Base-by-base conservation (phyloP, 306 rosid genomes). In the Cicer bijugum region DNA sequence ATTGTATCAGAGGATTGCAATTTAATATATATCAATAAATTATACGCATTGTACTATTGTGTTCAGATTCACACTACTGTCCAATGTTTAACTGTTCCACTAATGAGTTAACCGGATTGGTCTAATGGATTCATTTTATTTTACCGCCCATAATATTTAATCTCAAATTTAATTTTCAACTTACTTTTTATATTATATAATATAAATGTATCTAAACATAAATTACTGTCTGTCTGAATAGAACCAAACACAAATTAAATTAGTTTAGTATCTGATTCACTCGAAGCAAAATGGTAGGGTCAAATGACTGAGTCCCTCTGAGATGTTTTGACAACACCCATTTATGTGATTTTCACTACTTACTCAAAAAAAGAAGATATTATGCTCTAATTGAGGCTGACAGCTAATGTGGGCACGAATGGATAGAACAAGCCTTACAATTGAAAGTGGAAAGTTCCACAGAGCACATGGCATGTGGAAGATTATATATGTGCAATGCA, bases 21-120 rank as follows among this genome's bases (percentile, higher is more conserved):
- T 82, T 78, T 83, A 69, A 70, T 67, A 69, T 67, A 69, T 72
- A 83, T 89, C 67, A 86, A 87, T 87, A 91, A 88, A 78, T 81
- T 75, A 77, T 83, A 79, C 55, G 67, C 84, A 74, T 44, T 80
- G 56, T 81, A 28, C 35, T 28, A 28, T 28, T 28, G 35, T 28
- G 5, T 28, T 28, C 35, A 28, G 35, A 28, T 28, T 28, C 35
- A 28, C 35, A 28, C 35, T 28, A 28, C 35, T 28, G 35, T 28
- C 35, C 35, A 23, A 23, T 23, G 3, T 23, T 23, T 23, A 23
- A 23, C 4, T 23, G 33, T 23, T 23, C 33, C 33, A 23, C 33
- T 23, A 23, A 23, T 23, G 33, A 23, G 33, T 23, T 23, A 23
- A 23, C 2, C 4, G 4, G 33, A 23, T 23, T 23, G 33, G 33